Conservation (phyloP, 2,329 filamentous ascomycete species). For the Epichloe coenophiala region DNA sequence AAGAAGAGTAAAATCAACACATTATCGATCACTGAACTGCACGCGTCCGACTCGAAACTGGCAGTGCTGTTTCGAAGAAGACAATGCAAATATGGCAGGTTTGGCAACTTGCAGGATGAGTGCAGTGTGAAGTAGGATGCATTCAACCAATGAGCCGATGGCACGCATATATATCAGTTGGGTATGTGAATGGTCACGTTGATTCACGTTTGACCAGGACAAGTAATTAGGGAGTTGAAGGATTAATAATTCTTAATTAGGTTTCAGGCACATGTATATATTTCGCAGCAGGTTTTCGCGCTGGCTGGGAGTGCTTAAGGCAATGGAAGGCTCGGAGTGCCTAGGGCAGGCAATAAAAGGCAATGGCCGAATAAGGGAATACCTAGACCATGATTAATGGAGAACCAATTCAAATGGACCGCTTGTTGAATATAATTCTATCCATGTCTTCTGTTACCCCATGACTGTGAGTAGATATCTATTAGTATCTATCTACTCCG, state of each 20-base stretch:
- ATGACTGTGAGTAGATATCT: no score
- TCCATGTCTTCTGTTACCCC: no score
- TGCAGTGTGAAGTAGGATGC: background rate
- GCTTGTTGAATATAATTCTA: no score
- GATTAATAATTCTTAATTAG: slow-evolving; percentile 5
- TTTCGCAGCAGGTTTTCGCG: background rate
- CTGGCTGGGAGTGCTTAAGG: no score
- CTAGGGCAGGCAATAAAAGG: no score
- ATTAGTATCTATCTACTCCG: no score
- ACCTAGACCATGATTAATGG: no score
- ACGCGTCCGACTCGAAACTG: background rate
- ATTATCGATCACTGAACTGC: no score
- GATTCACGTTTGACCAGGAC: background rate
- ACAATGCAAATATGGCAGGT: background rate
- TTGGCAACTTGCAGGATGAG: background rate
- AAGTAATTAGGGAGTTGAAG: background rate
- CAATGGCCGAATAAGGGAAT: no score
- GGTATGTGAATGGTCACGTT: background rate
- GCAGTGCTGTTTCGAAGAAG: background rate
- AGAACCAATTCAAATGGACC: no score
- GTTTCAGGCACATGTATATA: slow-evolving; percentile 4
- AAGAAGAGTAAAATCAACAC: background rate
- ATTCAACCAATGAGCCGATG: slow-evolving; percentile 2
- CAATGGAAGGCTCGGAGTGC: no score
- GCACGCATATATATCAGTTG: slow-evolving; percentile 4